phyloP scores from a whole-genome alignment of 306 rosid species.

The Cucurbita ficifolia region DNA sequence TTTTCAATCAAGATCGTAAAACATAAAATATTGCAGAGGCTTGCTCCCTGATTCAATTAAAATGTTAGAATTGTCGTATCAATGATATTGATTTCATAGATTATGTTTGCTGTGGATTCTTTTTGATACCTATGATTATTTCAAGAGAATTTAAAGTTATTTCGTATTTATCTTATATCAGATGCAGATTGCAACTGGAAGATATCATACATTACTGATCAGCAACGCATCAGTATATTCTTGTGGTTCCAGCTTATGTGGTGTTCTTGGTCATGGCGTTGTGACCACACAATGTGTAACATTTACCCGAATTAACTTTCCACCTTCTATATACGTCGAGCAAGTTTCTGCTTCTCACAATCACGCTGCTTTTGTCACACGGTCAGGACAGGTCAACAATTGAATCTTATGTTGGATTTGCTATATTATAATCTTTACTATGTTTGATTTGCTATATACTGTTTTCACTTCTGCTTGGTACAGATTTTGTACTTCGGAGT shows the following conservation, averaged over 20 bases:
- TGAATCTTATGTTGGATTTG: not conserved
- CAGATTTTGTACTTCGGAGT: not conserved
- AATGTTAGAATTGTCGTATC: not conserved
- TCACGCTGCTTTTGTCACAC: conserved; percentile 76
- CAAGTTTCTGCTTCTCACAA: conserved; percentile 85
- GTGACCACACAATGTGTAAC: conserved; percentile 68
- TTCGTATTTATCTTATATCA: conserved; percentile 25
- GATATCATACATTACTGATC: conserved; percentile 70
- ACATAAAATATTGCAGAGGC: not conserved
- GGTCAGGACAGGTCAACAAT: conserved; percentile 70
- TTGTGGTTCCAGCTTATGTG: conserved; percentile 77
- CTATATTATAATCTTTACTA: not conserved
- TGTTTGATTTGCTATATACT: not conserved
- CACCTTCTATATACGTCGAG: conserved; percentile 38
- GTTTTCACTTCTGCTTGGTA: not conserved
- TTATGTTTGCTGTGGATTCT: not conserved
- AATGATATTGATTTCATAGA: not conserved
- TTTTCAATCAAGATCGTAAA: not conserved
- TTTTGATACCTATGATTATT: not conserved
- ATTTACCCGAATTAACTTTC: conserved; percentile 50
- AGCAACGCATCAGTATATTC: conserved; percentile 68
- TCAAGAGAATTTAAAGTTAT: conserved; percentile 4
- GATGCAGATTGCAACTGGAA: conserved; percentile 89
- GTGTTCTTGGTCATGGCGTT: conserved; percentile 86
- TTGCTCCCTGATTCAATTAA: not conserved